Conservation (phyloP, 345 rosid genomes). For the Eutrema heterophyllum region DNA sequence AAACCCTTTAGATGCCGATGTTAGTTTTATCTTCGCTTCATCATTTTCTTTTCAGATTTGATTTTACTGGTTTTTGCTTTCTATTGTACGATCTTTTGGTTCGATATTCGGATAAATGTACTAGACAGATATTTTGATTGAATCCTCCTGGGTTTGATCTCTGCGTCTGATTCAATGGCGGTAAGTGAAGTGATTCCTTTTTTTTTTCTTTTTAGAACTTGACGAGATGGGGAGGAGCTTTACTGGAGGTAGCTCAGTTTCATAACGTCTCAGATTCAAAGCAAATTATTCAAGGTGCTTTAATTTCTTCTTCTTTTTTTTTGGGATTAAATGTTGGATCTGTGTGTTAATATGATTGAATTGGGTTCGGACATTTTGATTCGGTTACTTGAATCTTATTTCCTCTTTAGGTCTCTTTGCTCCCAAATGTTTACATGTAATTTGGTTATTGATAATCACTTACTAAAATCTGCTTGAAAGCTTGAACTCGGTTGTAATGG, state of each 20-base stretch:
- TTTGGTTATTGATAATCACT: neutral
- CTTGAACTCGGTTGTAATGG: neutral
- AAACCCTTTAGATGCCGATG: constrained; percentile 79
- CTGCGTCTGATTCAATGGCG: neutral
- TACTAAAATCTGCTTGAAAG: neutral
- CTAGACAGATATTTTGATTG: neutral
- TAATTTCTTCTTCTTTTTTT: neutral
- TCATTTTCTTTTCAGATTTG: neutral
- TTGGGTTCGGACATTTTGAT: neutral
- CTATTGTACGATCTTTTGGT: neutral
- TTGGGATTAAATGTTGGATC: neutral
- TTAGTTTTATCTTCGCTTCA: constrained; percentile 19
- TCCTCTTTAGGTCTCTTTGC: neutral
- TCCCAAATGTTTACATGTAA: neutral
- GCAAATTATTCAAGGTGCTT: constrained; percentile 68
- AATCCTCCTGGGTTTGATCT: neutral
- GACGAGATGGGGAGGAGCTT: constrained; percentile 80
- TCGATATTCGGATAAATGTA: neutral
- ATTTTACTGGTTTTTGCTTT: neutral
- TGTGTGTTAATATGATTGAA: neutral
- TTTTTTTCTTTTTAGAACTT: constrained; percentile 46
- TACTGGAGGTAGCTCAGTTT: constrained; percentile 88
- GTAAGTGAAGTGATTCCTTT: neutral
- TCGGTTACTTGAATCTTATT: neutral
- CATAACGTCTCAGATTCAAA: constrained; percentile 58